These are phyloP conservation scores for Astrothelium macrocarpum DNA, from an alignment of 495 filamentous ascomycete genomes.

Conservation along the genomic window DNA sequence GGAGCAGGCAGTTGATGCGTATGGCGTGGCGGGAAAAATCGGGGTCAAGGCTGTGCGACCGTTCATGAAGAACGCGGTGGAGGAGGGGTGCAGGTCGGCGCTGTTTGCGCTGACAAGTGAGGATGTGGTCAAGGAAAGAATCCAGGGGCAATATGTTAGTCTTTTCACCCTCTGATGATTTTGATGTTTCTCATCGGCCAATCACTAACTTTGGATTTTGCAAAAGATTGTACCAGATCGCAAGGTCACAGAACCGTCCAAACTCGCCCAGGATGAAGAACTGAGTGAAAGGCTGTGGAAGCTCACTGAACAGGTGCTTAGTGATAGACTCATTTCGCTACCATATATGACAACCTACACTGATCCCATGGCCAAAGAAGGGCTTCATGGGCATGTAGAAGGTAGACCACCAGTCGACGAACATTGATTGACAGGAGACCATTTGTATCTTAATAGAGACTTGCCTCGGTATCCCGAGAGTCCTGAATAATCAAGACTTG, in stretches of 20 bases:
- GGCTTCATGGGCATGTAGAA: slow-evolving; percentile 8
- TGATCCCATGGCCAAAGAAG: slow-evolving; percentile 9
- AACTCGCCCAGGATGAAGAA: slow-evolving; percentile 32
- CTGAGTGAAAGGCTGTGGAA: slow-evolving; percentile 35
- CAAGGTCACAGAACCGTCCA: slow-evolving; percentile 37
- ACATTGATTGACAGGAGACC: background rate
- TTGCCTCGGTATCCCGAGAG: too few species aligned
- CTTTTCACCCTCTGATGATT: background rate
- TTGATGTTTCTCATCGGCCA: background rate
- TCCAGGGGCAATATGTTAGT: slow-evolving; percentile 41
- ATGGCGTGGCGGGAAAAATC: slow-evolving; percentile 37
- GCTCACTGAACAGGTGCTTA: slow-evolving; percentile 33
- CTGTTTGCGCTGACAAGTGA: slow-evolving; percentile 42
- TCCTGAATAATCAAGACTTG: too few species aligned
- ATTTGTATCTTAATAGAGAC: background rate
- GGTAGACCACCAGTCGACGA: background rate
- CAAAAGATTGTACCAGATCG: slow-evolving; percentile 44
- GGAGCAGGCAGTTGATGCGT: slow-evolving; percentile 44
- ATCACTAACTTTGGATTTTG: background rate
- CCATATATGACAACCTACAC: slow-evolving; percentile 5
- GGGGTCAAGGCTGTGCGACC: slow-evolving; percentile 33
- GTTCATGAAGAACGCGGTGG: slow-evolving; percentile 43
- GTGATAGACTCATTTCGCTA: slow-evolving; percentile 25
- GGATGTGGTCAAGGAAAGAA: slow-evolving; percentile 36
- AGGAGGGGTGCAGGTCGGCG: slow-evolving; percentile 39